Percentiles rank a stretch among this genome's conserved stretches.
Conservation (phyloP, 305 asterid species). For the Fraxinus paxiana region DNA sequence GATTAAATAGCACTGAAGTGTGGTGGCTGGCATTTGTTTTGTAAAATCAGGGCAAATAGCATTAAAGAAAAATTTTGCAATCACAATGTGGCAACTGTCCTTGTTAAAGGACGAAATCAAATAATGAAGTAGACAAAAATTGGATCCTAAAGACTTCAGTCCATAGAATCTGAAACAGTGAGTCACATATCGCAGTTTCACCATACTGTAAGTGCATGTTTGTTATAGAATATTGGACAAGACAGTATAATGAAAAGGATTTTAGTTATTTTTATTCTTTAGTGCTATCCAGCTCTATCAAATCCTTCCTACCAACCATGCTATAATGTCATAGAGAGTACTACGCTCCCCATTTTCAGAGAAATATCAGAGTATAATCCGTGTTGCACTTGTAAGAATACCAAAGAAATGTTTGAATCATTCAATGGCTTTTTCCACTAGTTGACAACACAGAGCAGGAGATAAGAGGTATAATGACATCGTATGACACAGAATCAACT, state of each 20-base stretch:
- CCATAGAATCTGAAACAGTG: background rate
- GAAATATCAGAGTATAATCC: background rate
- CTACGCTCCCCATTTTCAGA: background rate
- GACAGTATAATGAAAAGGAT: background rate
- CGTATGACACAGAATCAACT: conserved; percentile 6
- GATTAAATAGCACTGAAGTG: background rate
- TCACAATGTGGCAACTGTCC: background rate
- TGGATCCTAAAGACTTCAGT: background rate
- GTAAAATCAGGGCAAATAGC: background rate
- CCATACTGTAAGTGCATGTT: background rate
- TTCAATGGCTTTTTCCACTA: conserved; percentile 6
- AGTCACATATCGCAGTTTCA: background rate
- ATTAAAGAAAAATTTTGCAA: background rate
- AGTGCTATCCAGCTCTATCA: background rate
- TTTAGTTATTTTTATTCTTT: background rate
- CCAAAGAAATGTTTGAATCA: background rate
- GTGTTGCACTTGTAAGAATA: background rate
- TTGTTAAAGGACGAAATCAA: background rate
- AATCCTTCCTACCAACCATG: background rate
- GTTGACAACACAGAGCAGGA: background rate
- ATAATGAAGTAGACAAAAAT: background rate
- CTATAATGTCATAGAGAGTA: background rate
- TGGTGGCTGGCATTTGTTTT: background rate
- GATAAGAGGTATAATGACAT: background rate
- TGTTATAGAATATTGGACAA: background rate